A percentile compares a stretch with the other conserved stretches of the same genome.
Evolutionary conservation across 306 rosid genomes (phyloP).

Genomic region (Benincasa hispida): DNA sequence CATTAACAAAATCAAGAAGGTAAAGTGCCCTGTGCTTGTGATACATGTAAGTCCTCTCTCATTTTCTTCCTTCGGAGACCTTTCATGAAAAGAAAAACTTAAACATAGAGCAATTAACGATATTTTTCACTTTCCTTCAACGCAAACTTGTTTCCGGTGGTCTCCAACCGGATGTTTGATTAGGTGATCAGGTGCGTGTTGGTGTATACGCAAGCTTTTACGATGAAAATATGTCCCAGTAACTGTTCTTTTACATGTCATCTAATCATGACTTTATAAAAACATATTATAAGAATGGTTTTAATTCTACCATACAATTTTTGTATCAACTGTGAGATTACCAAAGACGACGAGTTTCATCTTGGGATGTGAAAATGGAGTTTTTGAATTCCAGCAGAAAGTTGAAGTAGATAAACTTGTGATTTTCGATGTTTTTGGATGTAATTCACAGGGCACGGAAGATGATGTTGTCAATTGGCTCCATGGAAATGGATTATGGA

Average conservation of each 20-base stretch:
- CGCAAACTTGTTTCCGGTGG: neutral
- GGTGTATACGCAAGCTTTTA: neutral
- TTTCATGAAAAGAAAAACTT: neutral
- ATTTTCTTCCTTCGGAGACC: neutral
- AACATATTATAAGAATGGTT: neutral
- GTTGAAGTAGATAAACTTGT: neutral
- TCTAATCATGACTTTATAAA: neutral
- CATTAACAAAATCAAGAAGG: conserved; percentile 85
- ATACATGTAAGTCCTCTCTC: conserved; percentile 70
- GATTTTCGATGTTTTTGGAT: neutral
- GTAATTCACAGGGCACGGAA: conserved; percentile 71
- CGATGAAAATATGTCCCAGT: neutral
- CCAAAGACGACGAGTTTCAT: neutral
- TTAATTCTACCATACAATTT: neutral
- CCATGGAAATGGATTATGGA: conserved; percentile 81
- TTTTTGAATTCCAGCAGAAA: neutral
- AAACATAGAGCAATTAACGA: neutral
- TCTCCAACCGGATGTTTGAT: neutral
- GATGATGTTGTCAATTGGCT: conserved; percentile 89
- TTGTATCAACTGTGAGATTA: neutral
- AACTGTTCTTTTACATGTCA: neutral
- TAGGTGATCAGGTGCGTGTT: neutral
- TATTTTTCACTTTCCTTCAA: neutral
- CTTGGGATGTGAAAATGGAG: neutral
- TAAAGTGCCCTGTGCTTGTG: conserved; percentile 92